Conservation (phyloP, 352 stramenopile species). For the Pythium aristosporum region DNA sequence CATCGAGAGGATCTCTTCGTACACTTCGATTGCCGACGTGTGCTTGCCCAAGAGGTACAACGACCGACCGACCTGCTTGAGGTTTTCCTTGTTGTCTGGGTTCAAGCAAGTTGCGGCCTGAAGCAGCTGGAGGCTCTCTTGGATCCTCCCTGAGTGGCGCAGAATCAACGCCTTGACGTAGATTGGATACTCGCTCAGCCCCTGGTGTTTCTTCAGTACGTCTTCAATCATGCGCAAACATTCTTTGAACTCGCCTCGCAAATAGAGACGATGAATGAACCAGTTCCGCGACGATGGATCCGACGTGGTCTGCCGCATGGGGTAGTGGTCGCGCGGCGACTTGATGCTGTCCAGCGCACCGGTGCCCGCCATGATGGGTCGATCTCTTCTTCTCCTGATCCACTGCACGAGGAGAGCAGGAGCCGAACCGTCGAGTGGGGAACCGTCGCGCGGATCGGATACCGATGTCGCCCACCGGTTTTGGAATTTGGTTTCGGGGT, state of each 20-base stretch:
- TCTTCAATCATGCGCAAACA: constrained; percentile 90
- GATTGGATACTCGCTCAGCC: constrained; percentile 90
- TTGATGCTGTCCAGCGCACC: constrained; percentile 46
- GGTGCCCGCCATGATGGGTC: constrained; percentile 4
- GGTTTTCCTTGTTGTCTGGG: constrained; percentile 88
- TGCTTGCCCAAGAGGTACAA: constrained; percentile 89
- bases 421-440: background rate
- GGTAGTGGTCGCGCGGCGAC: constrained; percentile 50
- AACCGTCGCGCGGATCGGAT: constrained; percentile 1
- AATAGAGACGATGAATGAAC: constrained; percentile 82
- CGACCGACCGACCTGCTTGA: constrained; percentile 88
- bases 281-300: constrained; percentile 74
- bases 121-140: constrained; percentile 91
- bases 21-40: constrained; percentile 89
- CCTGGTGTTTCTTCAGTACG: constrained; percentile 77
- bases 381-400: background rate
- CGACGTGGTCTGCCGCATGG: constrained; percentile 16
- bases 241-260: constrained; percentile 86
- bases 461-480: constrained; percentile 12
- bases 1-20: constrained; percentile 88
- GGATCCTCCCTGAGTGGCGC: constrained; percentile 84
- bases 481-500: background rate
- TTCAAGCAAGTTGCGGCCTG: constrained; percentile 92
- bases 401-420: background rate
- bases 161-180: constrained; percentile 93